A percentile compares a stretch with the other conserved stretches of the same genome.
phyloP scores from a whole-genome alignment of 1,139 yeast species.

The Blastobotrys proliferans region DNA sequence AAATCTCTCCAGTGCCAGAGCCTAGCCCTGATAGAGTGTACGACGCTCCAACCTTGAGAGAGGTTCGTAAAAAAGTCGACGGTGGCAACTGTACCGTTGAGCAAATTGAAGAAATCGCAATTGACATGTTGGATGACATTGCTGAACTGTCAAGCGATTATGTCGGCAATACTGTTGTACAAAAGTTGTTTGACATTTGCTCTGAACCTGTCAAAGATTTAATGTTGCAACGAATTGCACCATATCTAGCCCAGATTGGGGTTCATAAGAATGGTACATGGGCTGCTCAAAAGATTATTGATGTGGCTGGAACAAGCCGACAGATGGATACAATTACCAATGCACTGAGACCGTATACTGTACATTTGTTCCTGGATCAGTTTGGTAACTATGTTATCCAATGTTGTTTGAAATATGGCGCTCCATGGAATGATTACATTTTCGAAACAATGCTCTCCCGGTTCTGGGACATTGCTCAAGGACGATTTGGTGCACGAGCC shows the following conservation, averaged over 20 bases:
- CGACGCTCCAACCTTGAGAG: slow-evolving; percentile 79
- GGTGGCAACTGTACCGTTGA: slow-evolving; percentile 39
- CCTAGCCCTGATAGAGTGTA: slow-evolving; percentile 52
- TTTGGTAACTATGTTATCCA: slow-evolving; percentile 96
- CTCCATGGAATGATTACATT: slow-evolving; percentile 85
- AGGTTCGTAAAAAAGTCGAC: slow-evolving; percentile 49
- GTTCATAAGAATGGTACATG: slow-evolving; percentile 98
- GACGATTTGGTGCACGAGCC: slow-evolving; percentile 93
- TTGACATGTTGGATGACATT: slow-evolving; percentile 82
- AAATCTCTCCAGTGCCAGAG: slow-evolving; percentile 34
- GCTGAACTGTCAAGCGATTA: slow-evolving; percentile 92
- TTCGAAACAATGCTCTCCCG: slow-evolving; percentile 78
- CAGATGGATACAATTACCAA: slow-evolving; percentile 68
- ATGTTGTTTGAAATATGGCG: slow-evolving; percentile 84
- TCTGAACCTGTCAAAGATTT: slow-evolving; percentile 70
- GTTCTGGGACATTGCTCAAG: slow-evolving; percentile 78
- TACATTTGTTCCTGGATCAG: slow-evolving; percentile 86
- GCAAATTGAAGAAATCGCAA: slow-evolving; percentile 77
- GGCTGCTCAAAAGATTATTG: slow-evolving; percentile 97
- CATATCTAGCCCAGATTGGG: slow-evolving; percentile 84
- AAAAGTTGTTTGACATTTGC: slow-evolving; percentile 73
- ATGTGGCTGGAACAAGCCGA: slow-evolving; percentile 61
- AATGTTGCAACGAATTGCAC: slow-evolving; percentile 76
- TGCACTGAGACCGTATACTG: slow-evolving; percentile 76
- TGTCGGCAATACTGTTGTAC: slow-evolving; percentile 93